A percentile compares a stretch with the other conserved stretches of the same genome.
Conservation (phyloP, 495 filamentous ascomycete species). For the Talaromyces adpressus region DNA sequence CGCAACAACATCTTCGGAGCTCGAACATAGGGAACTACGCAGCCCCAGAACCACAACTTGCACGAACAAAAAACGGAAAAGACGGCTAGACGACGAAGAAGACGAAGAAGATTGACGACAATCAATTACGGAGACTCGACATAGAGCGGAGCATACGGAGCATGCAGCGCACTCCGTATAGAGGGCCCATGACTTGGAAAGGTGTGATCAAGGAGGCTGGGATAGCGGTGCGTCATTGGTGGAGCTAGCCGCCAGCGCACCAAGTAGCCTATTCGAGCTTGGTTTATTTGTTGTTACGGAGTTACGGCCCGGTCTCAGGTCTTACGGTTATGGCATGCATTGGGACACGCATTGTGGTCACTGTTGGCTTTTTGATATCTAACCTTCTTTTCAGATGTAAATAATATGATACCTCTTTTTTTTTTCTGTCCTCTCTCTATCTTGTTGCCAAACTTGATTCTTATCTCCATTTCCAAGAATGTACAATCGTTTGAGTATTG, state of each 20-base stretch:
- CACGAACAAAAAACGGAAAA: background rate
- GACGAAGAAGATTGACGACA: background rate
- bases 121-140: background rate
- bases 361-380: background rate
- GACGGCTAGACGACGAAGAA: background rate
- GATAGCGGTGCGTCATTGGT: background rate
- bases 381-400: background rate
- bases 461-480: background rate
- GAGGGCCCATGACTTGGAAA: background rate
- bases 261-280: background rate
- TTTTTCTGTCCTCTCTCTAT: background rate
- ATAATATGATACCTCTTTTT: background rate
- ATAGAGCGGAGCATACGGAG: background rate
- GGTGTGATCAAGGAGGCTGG: constrained; percentile 1
- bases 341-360: background rate
- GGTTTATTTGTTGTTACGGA: background rate
- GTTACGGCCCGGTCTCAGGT: background rate
- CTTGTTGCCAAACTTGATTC: background rate
- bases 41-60: background rate
- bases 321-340: background rate
- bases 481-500: background rate
- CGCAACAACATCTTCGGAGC: background rate
- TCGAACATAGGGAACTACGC: background rate
- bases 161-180: background rate
- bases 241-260: background rate